Evolutionary conservation across 768 basidiomycete genomes (phyloP).

Genomic region (Omphalotus guepiniiformis): DNA sequence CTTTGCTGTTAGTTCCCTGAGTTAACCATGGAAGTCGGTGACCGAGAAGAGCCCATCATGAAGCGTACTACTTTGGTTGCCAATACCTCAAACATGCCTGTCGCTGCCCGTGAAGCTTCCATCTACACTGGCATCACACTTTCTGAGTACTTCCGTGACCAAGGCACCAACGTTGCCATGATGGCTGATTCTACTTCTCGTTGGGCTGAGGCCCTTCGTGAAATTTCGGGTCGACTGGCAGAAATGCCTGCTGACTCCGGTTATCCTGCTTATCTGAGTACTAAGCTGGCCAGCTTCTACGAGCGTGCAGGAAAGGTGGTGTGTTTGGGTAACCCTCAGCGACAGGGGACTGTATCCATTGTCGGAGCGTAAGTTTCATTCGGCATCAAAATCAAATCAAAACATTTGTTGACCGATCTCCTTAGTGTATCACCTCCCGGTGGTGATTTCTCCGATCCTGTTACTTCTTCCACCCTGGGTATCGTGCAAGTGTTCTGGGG

Average conservation of each 20-base stretch:
- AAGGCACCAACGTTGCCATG: conserved; percentile 96
- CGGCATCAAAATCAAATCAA: conserved; percentile 2
- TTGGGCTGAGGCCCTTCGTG: conserved; percentile 98
- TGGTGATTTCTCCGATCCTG: conserved; percentile 99
- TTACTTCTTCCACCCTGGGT: conserved; percentile 94
- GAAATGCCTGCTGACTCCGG: conserved; percentile 99
- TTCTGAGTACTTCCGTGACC: conserved; percentile 99
- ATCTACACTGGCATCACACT: conserved; percentile 99
- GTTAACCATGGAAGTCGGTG: conserved; percentile 86
- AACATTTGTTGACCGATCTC: conserved; percentile 10
- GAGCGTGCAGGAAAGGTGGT: conserved; percentile 97
- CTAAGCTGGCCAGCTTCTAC: conserved; percentile 97
- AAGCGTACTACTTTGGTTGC: conserved; percentile 98
- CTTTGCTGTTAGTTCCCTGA: conserved; percentile 63
- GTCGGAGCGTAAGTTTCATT: conserved; percentile 85
- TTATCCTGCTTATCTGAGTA: conserved; percentile 94
- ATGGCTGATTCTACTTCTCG: conserved; percentile 99
- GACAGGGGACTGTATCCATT: conserved; percentile 94
- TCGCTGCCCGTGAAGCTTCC: conserved; percentile 97
- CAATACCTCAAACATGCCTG: conserved; percentile 99
- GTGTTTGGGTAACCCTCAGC: conserved; percentile 82
- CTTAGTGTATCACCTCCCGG: conserved; percentile 94
- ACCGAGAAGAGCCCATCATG: conserved; percentile 99
- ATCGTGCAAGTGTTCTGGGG: conserved; percentile 99
- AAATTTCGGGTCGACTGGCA: conserved; percentile 97